Evolutionary conservation across 441 rosid genomes (phyloP), one percentile per base, ranked within the genome.

Genomic region (Gossypium trilobum): DNA sequence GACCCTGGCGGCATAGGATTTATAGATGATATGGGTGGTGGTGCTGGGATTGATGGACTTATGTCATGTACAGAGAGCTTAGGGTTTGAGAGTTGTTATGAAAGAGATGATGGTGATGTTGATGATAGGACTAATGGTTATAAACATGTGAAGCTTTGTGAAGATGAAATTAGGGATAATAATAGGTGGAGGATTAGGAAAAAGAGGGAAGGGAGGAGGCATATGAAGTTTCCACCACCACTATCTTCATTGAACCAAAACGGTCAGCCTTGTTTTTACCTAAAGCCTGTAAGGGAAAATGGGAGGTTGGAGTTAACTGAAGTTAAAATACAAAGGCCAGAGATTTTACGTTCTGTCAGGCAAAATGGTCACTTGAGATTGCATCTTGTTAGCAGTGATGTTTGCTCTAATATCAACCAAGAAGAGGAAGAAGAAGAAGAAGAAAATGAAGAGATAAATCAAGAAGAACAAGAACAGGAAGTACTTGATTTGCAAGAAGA

Each of bases 51-150:
- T 52, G 81, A 84, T 62, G 91, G 93, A 23, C 66, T 90, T 71
- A 83, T 76, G 89, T 87, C 89, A 11, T 92, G 96, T 61, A 92
- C 97, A 1, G 97, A 92, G 85, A 85, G 91, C 74, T 76, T 92
- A 10, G 97, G 97, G 67, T 90, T 87, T 62, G 97, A 92, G 87
- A 92, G 97, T 75, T 90, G 79, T 5, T 87, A 86, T 54, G 90
- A 87, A 77, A 79, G 85, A 51, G 85, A 85, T 13, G 82, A 78
- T 3, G 81, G 77, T 44, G 57, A 67, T 13, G 70, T 22, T n/a
- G 54, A 72, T 42, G 33, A 69, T 0, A 61, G 36, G 20, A 6
- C 5, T 0, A 23, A 0, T 39, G 22, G 44, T 11, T 0, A 10
- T 55, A 2, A 46, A 73, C 36, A 63, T 31, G 10, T 7, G 74